These are phyloP conservation scores for Wallacemonas collosoma DNA, from an alignment of 208 protist genomes.

Conservation along the genomic window DNA sequence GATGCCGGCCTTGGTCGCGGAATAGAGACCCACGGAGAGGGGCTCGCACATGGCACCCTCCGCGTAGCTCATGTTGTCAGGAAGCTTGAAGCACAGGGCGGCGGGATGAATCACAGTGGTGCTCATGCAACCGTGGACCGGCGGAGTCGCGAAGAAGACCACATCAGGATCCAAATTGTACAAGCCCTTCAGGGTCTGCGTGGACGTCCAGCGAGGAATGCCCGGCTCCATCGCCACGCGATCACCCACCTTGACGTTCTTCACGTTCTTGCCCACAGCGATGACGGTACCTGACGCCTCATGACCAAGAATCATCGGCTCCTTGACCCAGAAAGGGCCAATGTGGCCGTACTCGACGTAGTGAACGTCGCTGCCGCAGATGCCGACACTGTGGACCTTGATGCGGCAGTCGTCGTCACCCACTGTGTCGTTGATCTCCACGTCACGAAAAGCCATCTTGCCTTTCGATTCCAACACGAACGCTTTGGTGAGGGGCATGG, in stretches of 20 bases:
- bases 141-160: slow-evolving; percentile 74
- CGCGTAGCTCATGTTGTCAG: slow-evolving; percentile 62
- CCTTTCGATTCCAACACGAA: slow-evolving; percentile 51
- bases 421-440: slow-evolving; percentile 46
- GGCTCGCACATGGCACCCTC: slow-evolving; percentile 77
- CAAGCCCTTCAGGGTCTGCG: slow-evolving; percentile 50
- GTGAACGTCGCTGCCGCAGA: slow-evolving; percentile 76
- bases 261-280: slow-evolving; percentile 49
- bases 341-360: slow-evolving; percentile 70
- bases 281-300: slow-evolving; percentile 60
- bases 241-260: slow-evolving; percentile 57
- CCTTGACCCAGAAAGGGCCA: slow-evolving; percentile 50
- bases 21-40: slow-evolving; percentile 56
- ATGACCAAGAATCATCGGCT: slow-evolving; percentile 74
- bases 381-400: slow-evolving; percentile 60
- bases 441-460: slow-evolving; percentile 41
- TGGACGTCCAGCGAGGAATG: slow-evolving; percentile 56
- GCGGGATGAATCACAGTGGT: slow-evolving; percentile 57
- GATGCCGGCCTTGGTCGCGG: slow-evolving; percentile 52
- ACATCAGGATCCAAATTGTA: slow-evolving; percentile 81
- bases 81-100: slow-evolving; percentile 63
- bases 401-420: slow-evolving; percentile 52
- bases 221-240: slow-evolving; percentile 75
- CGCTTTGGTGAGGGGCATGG: slow-evolving; percentile 54
- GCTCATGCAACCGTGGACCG: slow-evolving; percentile 54